Base-by-base conservation (phyloP, 352 stramenopile genomes). In the Phytophthora melonis region DNA sequence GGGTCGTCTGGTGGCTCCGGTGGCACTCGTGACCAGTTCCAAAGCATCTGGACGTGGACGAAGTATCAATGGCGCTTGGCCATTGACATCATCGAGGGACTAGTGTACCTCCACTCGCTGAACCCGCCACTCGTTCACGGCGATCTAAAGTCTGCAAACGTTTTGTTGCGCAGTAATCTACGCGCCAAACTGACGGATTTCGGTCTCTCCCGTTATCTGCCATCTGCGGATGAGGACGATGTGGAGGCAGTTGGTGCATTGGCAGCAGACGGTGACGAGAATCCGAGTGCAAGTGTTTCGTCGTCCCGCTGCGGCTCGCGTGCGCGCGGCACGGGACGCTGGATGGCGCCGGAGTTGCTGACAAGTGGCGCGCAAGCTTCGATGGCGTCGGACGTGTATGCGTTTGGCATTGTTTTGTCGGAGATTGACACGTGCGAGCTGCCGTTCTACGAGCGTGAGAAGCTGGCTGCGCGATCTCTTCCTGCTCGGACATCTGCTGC, bases 271-370 rank as follows among this genome's bases (percentile, higher is more conserved):
- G 2, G 21, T 19, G n/a, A 54, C 47, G n/a, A 30, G 10, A 27
- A 54, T 19, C 9, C 16, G 19, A 45, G 19, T 41, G 8, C 58
- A 16, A 58, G 25, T 21, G 39, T 16, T 25, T 56, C 9, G 6
- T 36, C 60, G n/a, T 74, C 66, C 36, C 54, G 50, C 32, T 66
- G 69, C 25, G 60, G 64, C 5, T 68, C 72, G 16, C 72, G 61
- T 2, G 68, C 68, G 9, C 61, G 85, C 8, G 88, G 86, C 5
- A 95, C 88, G 5, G 86, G 81, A 45, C 85, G 85, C 8, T 97
- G 90, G 90, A 96, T 92, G 36, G 91, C 91, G 14, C 91, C 92
- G 8, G 91, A 97, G 71, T 87, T 97, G 63, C 84, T 97, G 30
- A 70, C 81, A 36, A 84, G 86, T 47, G 86, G 80, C 19, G 77